phyloP scores from a whole-genome alignment of 257 asterid species.

The Scutellaria galericulata region DNA sequence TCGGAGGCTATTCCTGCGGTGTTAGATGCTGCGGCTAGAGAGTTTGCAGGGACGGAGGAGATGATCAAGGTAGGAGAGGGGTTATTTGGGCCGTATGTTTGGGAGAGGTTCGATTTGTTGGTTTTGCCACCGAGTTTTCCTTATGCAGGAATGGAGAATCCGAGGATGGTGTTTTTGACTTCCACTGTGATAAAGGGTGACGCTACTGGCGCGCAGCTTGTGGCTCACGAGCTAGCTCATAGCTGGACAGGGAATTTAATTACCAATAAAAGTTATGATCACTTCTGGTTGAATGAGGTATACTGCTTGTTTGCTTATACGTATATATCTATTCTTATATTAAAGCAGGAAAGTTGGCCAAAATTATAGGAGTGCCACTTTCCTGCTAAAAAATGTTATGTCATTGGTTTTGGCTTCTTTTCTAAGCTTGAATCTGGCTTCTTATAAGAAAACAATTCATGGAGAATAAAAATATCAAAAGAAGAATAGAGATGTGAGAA shows the following conservation, averaged over 20 bases:
- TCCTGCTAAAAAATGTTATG: too few relatives aligned
- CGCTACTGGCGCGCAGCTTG: conserved; percentile 82
- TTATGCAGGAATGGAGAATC: conserved; percentile 97
- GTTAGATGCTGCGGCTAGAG: conserved; percentile 78
- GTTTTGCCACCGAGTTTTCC: conserved; percentile 98
- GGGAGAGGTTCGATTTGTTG: conserved; percentile 97
- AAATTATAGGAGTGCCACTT: too few relatives aligned
- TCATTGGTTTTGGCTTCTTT: too few relatives aligned
- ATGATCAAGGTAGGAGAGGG: conserved; percentile 88
- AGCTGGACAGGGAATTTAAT: conserved; percentile 99
- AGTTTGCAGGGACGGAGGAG: conserved; percentile 90
- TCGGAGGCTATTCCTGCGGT: conserved; percentile 62
- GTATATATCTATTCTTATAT: background rate
- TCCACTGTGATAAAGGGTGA: conserved; percentile 96
- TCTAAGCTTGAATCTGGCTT: too few relatives aligned
- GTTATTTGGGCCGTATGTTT: conserved; percentile 86
- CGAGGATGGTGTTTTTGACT: conserved; percentile 90
- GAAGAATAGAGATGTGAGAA: too few relatives aligned
- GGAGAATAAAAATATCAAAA: too few relatives aligned
- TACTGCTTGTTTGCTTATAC: background rate
- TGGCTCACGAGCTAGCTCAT: conserved; percentile 98
- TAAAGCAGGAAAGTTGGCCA: too few relatives aligned
- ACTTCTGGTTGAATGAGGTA: conserved; percentile 99
- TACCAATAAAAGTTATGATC: conserved; percentile 91
- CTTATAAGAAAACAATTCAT: too few relatives aligned